Evolutionary conservation across 306 rosid species (phyloP), one percentile per base, ranked within the genome.

Genomic region (Pyrus pyrifolia): DNA sequence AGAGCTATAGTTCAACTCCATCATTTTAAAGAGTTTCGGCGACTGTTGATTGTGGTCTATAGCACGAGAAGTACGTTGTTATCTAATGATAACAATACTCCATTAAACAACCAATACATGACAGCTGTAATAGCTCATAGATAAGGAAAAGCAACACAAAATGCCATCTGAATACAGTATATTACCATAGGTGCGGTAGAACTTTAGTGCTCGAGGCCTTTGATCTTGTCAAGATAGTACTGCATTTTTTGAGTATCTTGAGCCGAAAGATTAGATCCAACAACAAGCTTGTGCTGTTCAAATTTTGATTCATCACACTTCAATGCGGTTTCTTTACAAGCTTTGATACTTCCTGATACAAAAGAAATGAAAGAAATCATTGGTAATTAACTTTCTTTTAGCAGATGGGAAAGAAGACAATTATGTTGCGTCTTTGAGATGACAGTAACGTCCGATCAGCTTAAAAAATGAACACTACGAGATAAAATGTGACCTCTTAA

Each of bases 261-360:
- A 35, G 82, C 59, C 11, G 90, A 83, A 22, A 89, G 81, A 78
- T 74, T 81, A 83, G 81, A 83, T 67, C 90, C 91, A 72, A 77
- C 87, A 62, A 72, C 76, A 76, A 92, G 81, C 79, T 92, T 92
- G 87, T 77, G 79, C 73, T 87, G 96, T 80, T 92, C 87, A 84
- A 92, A 92, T 76, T 92, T 95, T 33, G 80, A 75, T 82, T 86
- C 81, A 63, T 95, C 97, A 29, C 90, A 81, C 84, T 88, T 92
- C 80, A 89, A 83, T 13, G 97, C 91, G 1, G 86, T 87, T 68
- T 64, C 82, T 85, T 81, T 92, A 79, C 96, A 84, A 55, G 92
- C 96, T 80, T 68, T 83, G 65, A 87, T 82, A 70, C 91, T 89
- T 70, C 98, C 97, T 92, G 81, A 76, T 29, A 52, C 60, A 70